phyloP scores from a whole-genome alignment of 2,329 filamentous ascomycete species.

The Aureobasidium melanogenum region DNA sequence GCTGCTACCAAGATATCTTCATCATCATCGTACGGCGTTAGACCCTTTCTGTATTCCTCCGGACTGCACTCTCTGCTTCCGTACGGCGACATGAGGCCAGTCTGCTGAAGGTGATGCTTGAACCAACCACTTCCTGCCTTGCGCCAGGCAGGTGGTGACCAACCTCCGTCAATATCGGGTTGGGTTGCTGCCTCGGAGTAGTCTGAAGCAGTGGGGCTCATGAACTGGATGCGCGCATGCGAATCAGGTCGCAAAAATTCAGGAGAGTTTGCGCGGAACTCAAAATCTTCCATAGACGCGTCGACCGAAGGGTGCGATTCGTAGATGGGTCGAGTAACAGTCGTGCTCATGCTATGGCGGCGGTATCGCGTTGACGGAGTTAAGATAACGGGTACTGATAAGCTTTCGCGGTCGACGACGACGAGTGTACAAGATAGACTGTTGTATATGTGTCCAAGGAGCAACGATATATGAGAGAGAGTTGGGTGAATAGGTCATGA shows the following conservation, averaged over 20 bases:
- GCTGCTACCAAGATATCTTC: slow-evolving; percentile 30
- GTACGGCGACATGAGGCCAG: slow-evolving; percentile 16
- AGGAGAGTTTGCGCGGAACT: slow-evolving; percentile 45
- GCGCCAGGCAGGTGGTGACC: slow-evolving; percentile 59
- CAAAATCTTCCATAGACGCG: slow-evolving; percentile 55
- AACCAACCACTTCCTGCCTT: slow-evolving; percentile 53
- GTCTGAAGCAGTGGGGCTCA: slow-evolving; percentile 32
- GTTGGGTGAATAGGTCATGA: neutral
- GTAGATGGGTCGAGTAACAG: slow-evolving; percentile 32
- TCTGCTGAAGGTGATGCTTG: slow-evolving; percentile 28
- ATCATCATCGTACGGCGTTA: slow-evolving; percentile 36
- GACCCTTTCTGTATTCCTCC: slow-evolving; percentile 42
- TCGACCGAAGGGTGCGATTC: slow-evolving; percentile 50
- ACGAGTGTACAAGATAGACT: neutral
- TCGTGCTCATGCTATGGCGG: slow-evolving; percentile 15
- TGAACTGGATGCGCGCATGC: slow-evolving; percentile 40
- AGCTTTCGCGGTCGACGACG: neutral
- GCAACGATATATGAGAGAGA: neutral
- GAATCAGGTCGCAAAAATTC: slow-evolving; percentile 52
- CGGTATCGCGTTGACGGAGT: slow-evolving; percentile 7
- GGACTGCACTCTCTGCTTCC: slow-evolving; percentile 43
- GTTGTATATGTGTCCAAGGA: neutral
- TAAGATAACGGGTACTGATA: slow-evolving; percentile 8
- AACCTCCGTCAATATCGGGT: slow-evolving; percentile 44
- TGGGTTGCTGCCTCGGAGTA: slow-evolving; percentile 35